Base-by-base conservation (phyloP, 2,329 filamentous ascomycete genomes). In the Penicillium brasilianum region DNA sequence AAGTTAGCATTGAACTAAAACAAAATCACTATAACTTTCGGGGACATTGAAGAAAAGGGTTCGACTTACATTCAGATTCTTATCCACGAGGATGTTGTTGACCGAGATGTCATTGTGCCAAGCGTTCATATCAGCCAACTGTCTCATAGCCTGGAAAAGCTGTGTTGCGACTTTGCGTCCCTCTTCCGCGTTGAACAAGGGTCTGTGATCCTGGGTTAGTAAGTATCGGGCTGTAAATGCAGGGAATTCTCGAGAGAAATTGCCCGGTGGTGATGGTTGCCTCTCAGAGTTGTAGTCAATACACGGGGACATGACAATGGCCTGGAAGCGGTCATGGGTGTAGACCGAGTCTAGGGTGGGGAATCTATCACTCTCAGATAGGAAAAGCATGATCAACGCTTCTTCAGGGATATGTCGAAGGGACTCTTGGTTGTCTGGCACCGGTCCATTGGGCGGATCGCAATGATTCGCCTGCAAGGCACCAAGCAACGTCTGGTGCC, bases 101-200 rank as follows among this genome's bases (percentile, higher is more conserved):
- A 71, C 59, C 14, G 73, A 74, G 8, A 76, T 34, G 44, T 76
- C 74, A 7, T 59, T 63, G 51, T 76, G 71, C 14, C 59, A 62
- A 16, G 74, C 48, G 18, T 66, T 65, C 68, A 75, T 66, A 54
- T 76, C 70, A 30, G 67, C 68, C 41, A 76, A 52, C 25, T 74
- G 69, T 32, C 63, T 54, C 39, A 73, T 56, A 1, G 61, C 74
- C 55, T 75, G 61, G 9, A 76, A 55, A 34, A 76, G 58, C 30
- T 76, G 72, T 1, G 66, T 64, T 6, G 71, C 65, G 28, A 76
- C 61, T 55, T 75, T 76, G 56, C 71, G 70, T 11, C 63, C 72
- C 44, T 70, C 48, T 22, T 65, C 58, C 58, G 75, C 73, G 25
- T 60, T 59, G 11, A 74, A 39, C 11, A 66, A 56, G 5, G 71